Evolutionary conservation across 2,329 filamentous ascomycete species (phyloP), one percentile per base, ranked within the genome.

Genomic region (Cladosporium colombiae): DNA sequence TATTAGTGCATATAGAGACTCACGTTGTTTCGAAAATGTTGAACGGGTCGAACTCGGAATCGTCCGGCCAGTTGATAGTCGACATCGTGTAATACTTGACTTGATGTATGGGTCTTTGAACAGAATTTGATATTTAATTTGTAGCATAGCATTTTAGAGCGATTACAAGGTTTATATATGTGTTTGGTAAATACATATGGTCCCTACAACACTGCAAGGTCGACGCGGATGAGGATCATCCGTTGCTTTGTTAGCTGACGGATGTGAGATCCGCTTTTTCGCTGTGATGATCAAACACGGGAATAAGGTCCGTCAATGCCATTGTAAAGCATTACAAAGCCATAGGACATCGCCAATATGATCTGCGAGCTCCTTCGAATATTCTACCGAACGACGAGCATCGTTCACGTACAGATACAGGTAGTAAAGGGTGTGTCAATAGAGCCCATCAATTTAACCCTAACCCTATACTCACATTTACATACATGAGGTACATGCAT

Each of bases 11-110:
- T 14, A 52, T 23, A 5, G 46, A 5, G 8, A 61, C 58, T 50
- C 27, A 61, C 58, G 58, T 61, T 27, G n/a, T 18, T 25, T 61
- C 58, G 14, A 61, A 61, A 4, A 61, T 61, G 27, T 35, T 31
- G 58, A 61, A 61, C 4, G 58, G 40, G 3, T 61, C 25, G 29
- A 61, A 61, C 18, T 49, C 14, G 2, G 58, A 61, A 13, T 61
- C 58, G 7, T 49, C 44, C 2, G 58, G 58, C 58, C 58, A 61
- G 18, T 61, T 61, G 58, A 50, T 29, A 11, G 27, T 50, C 2
- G 58, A 37, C 58, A 61, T 61, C 3, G 21, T 58, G 55, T 11
- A 16, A 21, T 11, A 14, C 2, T 2, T 44, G 18, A 18, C 18
- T 8, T 10, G 18, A 21, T 21, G 18, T 44, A 14, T 21, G 7